Conservation (phyloP, 2,329 filamentous ascomycete species). For the Thielaviopsis ethacetica region DNA sequence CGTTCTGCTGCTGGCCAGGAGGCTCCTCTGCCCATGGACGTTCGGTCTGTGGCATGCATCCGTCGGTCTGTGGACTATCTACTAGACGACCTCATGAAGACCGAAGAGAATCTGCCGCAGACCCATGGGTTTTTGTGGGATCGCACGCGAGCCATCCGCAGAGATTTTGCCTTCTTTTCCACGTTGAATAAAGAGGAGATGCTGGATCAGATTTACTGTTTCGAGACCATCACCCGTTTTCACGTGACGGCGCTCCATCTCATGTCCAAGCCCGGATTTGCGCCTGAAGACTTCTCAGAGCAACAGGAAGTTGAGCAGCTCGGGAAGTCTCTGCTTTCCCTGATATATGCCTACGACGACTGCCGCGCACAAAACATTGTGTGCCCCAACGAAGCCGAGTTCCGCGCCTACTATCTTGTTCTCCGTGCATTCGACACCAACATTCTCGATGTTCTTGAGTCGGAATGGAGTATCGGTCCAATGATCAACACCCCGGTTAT, state of each 20-base stretch:
- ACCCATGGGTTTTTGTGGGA: conserved; percentile 53
- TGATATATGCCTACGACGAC: conserved; percentile 51
- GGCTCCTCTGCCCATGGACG: conserved; percentile 50
- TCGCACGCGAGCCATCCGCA: conserved; percentile 47
- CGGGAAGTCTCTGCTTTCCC: conserved; percentile 45
- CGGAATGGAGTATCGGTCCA: conserved; percentile 37
- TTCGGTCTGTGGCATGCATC: conserved; percentile 42
- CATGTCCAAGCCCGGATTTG: conserved; percentile 38
- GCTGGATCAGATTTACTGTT: conserved; percentile 41
- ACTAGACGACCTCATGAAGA: conserved; percentile 38
- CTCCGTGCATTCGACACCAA: conserved; percentile 44
- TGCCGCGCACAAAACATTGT: conserved; percentile 39
- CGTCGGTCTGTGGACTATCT: conserved; percentile 47
- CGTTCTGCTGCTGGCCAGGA: conserved; percentile 53
- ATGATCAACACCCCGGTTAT: conserved; percentile 41
- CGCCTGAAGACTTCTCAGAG: conserved; percentile 44
- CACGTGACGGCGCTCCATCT: conserved; percentile 50
- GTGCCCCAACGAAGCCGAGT: conserved; percentile 49
- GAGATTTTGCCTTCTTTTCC: conserved; percentile 53
- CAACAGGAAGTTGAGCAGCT: conserved; percentile 54
- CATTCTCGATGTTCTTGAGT: conserved; percentile 35
- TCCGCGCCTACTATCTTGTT: conserved; percentile 47
- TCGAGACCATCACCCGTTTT: conserved; percentile 51
- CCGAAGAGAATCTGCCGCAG: conserved; percentile 35
- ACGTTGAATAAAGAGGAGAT: conserved; percentile 40